These are phyloP conservation scores for Penicillium verrucosum DNA, from an alignment of 2,329 filamentous ascomycete genomes.

Conservation along the genomic window DNA sequence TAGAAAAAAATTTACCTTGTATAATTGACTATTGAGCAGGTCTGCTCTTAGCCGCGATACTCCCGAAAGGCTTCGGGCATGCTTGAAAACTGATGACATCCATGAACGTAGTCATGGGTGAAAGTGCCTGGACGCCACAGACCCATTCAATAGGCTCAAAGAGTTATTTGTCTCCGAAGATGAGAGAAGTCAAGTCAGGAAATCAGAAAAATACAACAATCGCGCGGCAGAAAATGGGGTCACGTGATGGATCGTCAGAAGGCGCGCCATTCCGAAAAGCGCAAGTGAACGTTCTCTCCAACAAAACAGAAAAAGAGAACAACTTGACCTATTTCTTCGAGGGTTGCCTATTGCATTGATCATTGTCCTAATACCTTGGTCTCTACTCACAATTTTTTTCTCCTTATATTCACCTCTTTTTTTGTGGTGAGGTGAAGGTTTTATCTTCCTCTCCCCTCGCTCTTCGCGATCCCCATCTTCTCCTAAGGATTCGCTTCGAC, in stretches of 20 bases:
- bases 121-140: slow-evolving; percentile 15
- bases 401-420: not conserved
- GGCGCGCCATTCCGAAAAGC: slow-evolving; percentile 31
- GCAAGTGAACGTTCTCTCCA: slow-evolving; percentile 13
- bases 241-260: slow-evolving; percentile 37
- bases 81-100: slow-evolving; percentile 43
- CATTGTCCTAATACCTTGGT: slow-evolving; percentile 1
- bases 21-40: slow-evolving; percentile 27
- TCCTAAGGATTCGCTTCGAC: slow-evolving; percentile 22
- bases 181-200: slow-evolving; percentile 2
- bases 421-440: slow-evolving; percentile 4
- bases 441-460: slow-evolving; percentile 10
- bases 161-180: not conserved
- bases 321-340: slow-evolving; percentile 3
- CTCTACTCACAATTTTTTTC: not conserved
- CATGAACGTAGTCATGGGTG: slow-evolving; percentile 36
- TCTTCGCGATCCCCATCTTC: slow-evolving; percentile 29
- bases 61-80: slow-evolving; percentile 39
- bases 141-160: slow-evolving; percentile 10
- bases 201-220: slow-evolving; percentile 8
- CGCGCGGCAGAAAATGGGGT: slow-evolving; percentile 28
- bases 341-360: slow-evolving; percentile 2
- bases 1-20: slow-evolving; percentile 13
- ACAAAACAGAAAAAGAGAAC: slow-evolving; percentile 2
- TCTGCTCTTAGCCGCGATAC: slow-evolving; percentile 36